These are phyloP conservation scores for Dactylellina haptotyla DNA, from an alignment of 2,329 filamentous ascomycete genomes.

Conservation along the genomic window DNA sequence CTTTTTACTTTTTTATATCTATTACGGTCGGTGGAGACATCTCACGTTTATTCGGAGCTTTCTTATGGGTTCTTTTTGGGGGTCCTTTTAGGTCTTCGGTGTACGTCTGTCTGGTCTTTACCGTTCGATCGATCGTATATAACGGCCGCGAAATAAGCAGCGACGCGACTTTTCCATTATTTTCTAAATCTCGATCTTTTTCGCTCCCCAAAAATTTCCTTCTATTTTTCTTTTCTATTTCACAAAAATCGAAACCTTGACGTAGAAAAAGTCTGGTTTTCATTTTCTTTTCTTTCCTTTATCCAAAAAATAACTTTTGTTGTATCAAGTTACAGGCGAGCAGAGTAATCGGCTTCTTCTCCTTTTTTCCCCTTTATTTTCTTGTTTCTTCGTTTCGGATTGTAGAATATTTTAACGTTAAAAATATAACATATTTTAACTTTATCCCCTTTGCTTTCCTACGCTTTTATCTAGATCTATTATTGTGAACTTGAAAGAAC, in stretches of 20 bases:
- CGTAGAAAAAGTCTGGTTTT: constrained; percentile 28
- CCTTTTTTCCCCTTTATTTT: constrained; percentile 1
- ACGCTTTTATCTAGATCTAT: neutral
- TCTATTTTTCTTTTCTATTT: neutral
- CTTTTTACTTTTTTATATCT: neutral
- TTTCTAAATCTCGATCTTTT: neutral
- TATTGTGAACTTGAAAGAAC: neutral
- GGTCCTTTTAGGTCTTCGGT: no score
- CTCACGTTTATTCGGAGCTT: no score
- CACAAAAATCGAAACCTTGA: neutral
- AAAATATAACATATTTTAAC: neutral
- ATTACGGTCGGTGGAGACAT: neutral
- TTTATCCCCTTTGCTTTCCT: neutral
- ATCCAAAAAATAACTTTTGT: constrained; percentile 7
- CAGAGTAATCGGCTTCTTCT: constrained; percentile 7
- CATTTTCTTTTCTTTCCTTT: constrained; percentile 9
- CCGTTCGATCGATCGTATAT: constrained; percentile 18
- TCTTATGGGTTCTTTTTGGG: no score
- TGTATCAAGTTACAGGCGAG: constrained; percentile 5
- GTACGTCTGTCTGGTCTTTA: constrained; percentile 3
- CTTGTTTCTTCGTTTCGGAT: constrained; percentile 21
- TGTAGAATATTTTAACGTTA: constrained; percentile 43
- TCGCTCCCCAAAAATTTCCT: neutral
- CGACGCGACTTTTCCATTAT: no score
- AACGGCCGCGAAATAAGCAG: constrained; percentile 9